A percentile compares a stretch with the other conserved stretches of the same genome.
phyloP scores from a whole-genome alignment of 2,329 filamentous ascomycete species.

The Botrytis porri region DNA sequence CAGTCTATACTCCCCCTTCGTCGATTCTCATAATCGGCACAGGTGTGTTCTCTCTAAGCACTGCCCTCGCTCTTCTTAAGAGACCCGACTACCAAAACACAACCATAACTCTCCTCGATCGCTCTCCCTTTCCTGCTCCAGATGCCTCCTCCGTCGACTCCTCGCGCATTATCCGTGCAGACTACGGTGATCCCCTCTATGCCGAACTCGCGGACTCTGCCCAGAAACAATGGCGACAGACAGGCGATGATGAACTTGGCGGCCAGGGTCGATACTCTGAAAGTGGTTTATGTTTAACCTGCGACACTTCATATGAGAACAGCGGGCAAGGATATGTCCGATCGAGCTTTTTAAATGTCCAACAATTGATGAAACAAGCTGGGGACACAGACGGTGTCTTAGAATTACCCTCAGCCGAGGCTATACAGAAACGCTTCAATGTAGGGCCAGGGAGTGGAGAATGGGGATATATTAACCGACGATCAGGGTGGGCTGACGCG shows the following conservation, averaged over 20 bases:
- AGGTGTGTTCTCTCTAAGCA: conserved; percentile 58
- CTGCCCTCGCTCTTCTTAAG: conserved; percentile 66
- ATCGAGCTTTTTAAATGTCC: conserved; percentile 60
- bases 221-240: conserved; percentile 65
- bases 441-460: conserved; percentile 54
- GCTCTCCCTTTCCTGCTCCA: conserved; percentile 55
- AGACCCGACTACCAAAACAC: conserved; percentile 52
- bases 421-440: conserved; percentile 46
- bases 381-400: conserved; percentile 30
- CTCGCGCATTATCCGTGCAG: conserved; percentile 63
- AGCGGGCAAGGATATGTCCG: conserved; percentile 51
- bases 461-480: conserved; percentile 70
- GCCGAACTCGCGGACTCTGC: conserved; percentile 69
- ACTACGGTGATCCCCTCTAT: conserved; percentile 81
- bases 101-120: conserved; percentile 58
- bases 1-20: conserved; percentile 34
- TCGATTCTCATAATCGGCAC: conserved; percentile 66
- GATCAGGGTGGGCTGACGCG: conserved; percentile 79
- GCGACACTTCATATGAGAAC: conserved; percentile 43
- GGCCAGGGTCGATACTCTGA: conserved; percentile 67
- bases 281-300: conserved; percentile 64
- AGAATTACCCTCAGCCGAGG: conserved; percentile 45
- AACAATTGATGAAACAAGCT: conserved; percentile 37
- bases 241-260: conserved; percentile 49
- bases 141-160: conserved; percentile 61